Evolutionary conservation across 495 filamentous ascomycete species (phyloP).

Genomic region (Daldinia childiae): DNA sequence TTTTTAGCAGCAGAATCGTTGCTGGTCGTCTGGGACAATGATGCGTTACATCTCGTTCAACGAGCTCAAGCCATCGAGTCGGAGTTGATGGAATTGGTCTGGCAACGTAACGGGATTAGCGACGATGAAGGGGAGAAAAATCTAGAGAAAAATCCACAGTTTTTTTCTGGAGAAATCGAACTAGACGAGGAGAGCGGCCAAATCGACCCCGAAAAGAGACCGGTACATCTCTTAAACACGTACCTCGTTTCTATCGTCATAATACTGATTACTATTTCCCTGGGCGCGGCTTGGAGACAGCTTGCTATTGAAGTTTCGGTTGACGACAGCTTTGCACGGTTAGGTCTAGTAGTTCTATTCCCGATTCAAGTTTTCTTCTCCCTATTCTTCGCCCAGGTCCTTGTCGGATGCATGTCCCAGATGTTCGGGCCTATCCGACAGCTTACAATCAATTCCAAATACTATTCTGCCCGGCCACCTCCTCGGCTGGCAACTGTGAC

Average conservation of each 20-base stretch:
- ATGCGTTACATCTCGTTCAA: constrained; percentile 71
- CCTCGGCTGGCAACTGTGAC: constrained; percentile 60
- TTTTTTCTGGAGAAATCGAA: constrained; percentile 57
- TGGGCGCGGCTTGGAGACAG: constrained; percentile 73
- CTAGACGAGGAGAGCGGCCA: constrained; percentile 78
- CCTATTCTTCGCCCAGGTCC: constrained; percentile 78
- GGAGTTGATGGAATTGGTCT: constrained; percentile 78
- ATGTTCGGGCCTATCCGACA: constrained; percentile 77
- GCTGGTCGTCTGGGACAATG: constrained; percentile 81
- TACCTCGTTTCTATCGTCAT: constrained; percentile 72
- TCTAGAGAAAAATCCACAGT: constrained; percentile 58
- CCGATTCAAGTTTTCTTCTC: constrained; percentile 84
- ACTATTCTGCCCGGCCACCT: constrained; percentile 74
- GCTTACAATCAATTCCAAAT: constrained; percentile 77
- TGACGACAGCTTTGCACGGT: constrained; percentile 66
- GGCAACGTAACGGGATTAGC: constrained; percentile 62
- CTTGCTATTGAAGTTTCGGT: constrained; percentile 73
- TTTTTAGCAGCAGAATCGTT: constrained; percentile 75
- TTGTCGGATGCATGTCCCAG: constrained; percentile 77
- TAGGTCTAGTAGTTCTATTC: constrained; percentile 69
- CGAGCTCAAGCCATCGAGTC: constrained; percentile 74
- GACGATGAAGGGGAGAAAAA: constrained; percentile 62
- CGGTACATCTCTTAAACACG: constrained; percentile 72
- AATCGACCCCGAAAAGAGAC: constrained; percentile 68
- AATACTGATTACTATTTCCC: constrained; percentile 65